Evolutionary conservation across 192 early-diverging fungal genomes (phyloP), one percentile per base, ranked within the genome.

Genomic region (Entophlyctis luteolus): DNA sequence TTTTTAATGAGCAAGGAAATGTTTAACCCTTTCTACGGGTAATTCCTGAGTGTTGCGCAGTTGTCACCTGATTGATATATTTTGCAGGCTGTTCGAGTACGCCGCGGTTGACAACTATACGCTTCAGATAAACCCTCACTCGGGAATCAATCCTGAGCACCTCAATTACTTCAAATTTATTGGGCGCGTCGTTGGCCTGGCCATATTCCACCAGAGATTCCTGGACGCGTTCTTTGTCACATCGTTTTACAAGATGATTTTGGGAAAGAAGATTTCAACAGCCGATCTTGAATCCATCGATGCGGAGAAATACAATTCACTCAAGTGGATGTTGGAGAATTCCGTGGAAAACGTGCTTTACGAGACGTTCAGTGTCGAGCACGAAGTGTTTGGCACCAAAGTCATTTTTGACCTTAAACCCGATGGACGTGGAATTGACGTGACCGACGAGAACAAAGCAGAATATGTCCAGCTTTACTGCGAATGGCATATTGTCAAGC

Each of bases 91-190:
- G 62, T 98, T 98, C 65, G 93, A 98, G 77, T 98, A 97, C 79
- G 94, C 93, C 50, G 93, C 93, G 2, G 93, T 96, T 80, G 94
- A 96, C 79, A 94, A 91, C 71, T 98, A 98, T 79, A 98, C 96
- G 39, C 84, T 98, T 47, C 94, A 98, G 74, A 95, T 98, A 75
- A 98, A 94, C 79, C 93, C 94, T 28, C 87, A 96, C 76, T 94
- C 92, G 8, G 88, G 81, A 48, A 86, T 98, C 63, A 96, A 98
- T 72, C 92, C 96, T 32, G 94, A 98, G 68, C 96, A 98, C 83
- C 81, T 98, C 52, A 94, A 94, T 76, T 96, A 96, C 81, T 98
- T 96, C 80, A 90, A 89, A 76, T 98, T 98, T 68, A 98, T 98
- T 73, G 96, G 96, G 3, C 93, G 96, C 53, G 89, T 94, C 25